Conservation (phyloP, 768 basidiomycete species). For the Clavaria fumosa region DNA sequence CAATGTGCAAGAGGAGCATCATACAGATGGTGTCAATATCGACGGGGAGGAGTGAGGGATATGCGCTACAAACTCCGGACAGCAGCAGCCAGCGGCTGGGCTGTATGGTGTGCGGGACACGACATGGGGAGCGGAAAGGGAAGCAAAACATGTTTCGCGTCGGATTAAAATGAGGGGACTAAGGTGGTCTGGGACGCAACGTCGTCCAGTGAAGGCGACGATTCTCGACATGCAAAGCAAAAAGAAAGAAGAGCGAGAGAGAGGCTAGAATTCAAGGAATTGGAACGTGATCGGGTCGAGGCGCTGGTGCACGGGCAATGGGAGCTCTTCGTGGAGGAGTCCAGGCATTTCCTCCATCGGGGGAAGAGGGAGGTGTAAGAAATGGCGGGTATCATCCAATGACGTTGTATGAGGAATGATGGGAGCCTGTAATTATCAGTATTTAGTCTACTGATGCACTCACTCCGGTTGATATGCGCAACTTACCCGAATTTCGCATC, state of each 20-base stretch:
- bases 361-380: constrained; percentile 67
- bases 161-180: too few species aligned
- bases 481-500: constrained; percentile 71
- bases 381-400: constrained; percentile 75
- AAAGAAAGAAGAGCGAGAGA: background rate
- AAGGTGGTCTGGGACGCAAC: too few species aligned
- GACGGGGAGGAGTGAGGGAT: too few species aligned
- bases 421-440: constrained; percentile 41
- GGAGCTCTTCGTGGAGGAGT: constrained; percentile 46
- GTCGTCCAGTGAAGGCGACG: too few species aligned
- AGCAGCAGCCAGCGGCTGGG: too few species aligned
- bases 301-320: constrained; percentile 41
- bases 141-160: too few species aligned
- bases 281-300: constrained; percentile 57
- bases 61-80: too few species aligned
- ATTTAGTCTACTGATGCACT: constrained; percentile 1
- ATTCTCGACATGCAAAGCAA: too few species aligned
- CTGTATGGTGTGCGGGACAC: too few species aligned
- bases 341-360: constrained; percentile 69
- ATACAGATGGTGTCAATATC: too few species aligned
- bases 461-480: constrained; percentile 1
- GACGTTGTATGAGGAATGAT: constrained; percentile 74
- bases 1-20: too few species aligned
- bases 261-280: constrained; percentile 59
- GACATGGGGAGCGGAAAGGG: too few species aligned